Evolutionary conservation across 805 yeast species (phyloP).

Genomic region (Ogataea parapolymorpha): DNA sequence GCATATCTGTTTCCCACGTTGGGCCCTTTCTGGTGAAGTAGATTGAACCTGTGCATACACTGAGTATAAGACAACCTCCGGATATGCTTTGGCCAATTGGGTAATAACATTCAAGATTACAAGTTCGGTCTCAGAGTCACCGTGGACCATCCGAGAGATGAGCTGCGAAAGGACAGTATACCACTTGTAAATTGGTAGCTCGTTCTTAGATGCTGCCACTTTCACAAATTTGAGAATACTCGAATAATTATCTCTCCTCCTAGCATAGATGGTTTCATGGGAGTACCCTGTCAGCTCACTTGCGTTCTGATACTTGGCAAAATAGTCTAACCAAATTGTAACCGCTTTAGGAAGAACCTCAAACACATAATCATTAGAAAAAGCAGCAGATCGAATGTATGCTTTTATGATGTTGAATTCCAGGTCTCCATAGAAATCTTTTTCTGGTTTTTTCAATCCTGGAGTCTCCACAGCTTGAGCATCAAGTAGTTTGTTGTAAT

Average conservation of each 20-base stretch:
- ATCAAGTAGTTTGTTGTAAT: slow-evolving; percentile 73
- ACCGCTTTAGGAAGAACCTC: slow-evolving; percentile 89
- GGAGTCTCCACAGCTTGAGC: slow-evolving; percentile 41
- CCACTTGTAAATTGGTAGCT: slow-evolving; percentile 60
- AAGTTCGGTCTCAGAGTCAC: slow-evolving; percentile 51
- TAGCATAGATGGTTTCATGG: slow-evolving; percentile 23
- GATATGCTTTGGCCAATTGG: slow-evolving; percentile 60
- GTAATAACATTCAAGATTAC: slow-evolving; percentile 57
- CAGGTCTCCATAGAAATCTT: slow-evolving; percentile 44
- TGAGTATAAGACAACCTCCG: slow-evolving; percentile 84
- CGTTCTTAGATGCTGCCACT: slow-evolving; percentile 36
- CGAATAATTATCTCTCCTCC: slow-evolving; percentile 38
- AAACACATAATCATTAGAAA: slow-evolving; percentile 63
- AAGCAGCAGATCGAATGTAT: slow-evolving; percentile 56
- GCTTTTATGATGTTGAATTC: slow-evolving; percentile 54
- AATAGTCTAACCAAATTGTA: slow-evolving; percentile 87
- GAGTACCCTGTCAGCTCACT: slow-evolving; percentile 26
- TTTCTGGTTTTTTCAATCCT: slow-evolving; percentile 27
- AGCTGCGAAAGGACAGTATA: slow-evolving; percentile 84
- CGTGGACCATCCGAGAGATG: slow-evolving; percentile 71
- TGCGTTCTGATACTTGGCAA: slow-evolving; percentile 34
- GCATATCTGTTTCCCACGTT: slow-evolving; percentile 45
- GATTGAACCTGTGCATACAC: slow-evolving; percentile 70
- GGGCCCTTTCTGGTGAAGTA: slow-evolving; percentile 41
- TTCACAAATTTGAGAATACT: slow-evolving; percentile 48